These are phyloP conservation scores for Hypoxylon sp. DNA, from an alignment of 2,329 filamentous ascomycete species.

Conservation along the genomic window DNA sequence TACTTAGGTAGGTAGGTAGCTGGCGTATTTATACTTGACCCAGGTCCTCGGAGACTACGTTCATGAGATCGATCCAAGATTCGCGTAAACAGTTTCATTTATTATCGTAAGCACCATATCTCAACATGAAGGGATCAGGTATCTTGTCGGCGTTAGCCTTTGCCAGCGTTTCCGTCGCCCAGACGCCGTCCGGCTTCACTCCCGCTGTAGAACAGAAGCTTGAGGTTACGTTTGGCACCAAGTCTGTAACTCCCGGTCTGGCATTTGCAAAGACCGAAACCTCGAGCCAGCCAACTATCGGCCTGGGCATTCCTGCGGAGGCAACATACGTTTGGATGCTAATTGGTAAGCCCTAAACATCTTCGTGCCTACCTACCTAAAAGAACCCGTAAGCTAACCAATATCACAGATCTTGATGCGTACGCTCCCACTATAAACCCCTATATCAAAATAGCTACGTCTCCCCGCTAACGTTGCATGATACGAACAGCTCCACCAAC, in stretches of 20 bases:
- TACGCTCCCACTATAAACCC: too few relatives aligned
- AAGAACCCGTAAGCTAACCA: slow-evolving; percentile 22
- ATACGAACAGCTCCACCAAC: slow-evolving; percentile 41
- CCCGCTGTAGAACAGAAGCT: slow-evolving; percentile 42
- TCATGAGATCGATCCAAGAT: background rate
- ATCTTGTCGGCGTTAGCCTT: slow-evolving; percentile 36
- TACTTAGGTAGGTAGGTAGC: too few relatives aligned
- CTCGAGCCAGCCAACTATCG: slow-evolving; percentile 43
- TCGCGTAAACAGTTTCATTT: background rate
- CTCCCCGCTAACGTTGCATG: too few relatives aligned
- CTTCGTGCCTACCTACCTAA: background rate
- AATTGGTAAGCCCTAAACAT: slow-evolving; percentile 41
- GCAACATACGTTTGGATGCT: slow-evolving; percentile 45
- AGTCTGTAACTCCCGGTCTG: slow-evolving; percentile 41
- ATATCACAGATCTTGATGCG: slow-evolving; percentile 44
- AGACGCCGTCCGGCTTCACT: slow-evolving; percentile 42
- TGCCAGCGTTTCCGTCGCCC: slow-evolving; percentile 34
- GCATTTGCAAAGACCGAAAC: slow-evolving; percentile 42
- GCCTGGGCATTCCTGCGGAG: slow-evolving; percentile 35
- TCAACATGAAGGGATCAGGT: slow-evolving; percentile 40
- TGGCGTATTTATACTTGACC: slow-evolving; percentile 27
- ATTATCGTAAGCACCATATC: background rate
- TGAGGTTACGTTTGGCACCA: slow-evolving; percentile 43
- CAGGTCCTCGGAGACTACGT: slow-evolving; percentile 3
- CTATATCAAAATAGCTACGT: too few relatives aligned